phyloP scores from a whole-genome alignment of 805 yeast species.

The Starmerella ratchasimensis region DNA sequence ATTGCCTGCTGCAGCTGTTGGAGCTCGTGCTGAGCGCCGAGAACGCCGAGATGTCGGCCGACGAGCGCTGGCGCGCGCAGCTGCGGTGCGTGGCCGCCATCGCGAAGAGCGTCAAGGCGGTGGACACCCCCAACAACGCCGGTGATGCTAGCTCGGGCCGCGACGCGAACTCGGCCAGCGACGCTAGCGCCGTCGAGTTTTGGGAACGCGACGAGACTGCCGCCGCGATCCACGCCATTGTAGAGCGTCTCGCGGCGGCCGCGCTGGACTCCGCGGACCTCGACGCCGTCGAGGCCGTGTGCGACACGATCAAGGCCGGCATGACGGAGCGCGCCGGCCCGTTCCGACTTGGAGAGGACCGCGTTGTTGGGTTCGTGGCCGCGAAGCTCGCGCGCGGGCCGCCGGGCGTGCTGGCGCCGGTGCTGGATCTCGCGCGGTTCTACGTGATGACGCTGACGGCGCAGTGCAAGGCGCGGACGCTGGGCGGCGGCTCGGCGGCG shows the following conservation, averaged over 20 bases:
- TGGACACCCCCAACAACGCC: not conserved
- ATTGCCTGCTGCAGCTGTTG: conserved; percentile 18
- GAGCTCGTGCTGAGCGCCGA: conserved; percentile 6
- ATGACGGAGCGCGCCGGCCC: conserved; percentile 43
- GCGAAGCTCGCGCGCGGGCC: conserved; percentile 25
- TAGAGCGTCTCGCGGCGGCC: conserved; percentile 31
- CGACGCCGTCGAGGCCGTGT: conserved; percentile 46
- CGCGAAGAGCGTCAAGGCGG: conserved; percentile 50
- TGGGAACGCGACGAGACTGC: conserved; percentile 23
- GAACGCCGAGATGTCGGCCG: conserved; percentile 14
- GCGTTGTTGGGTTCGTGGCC: conserved; percentile 32
- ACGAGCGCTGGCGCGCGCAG: conserved; percentile 37
- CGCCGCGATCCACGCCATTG: conserved; percentile 28
- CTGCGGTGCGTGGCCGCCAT: conserved; percentile 52
- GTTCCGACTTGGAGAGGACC: conserved; percentile 37
- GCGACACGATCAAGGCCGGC: conserved; percentile 50
- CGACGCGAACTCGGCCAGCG: not conserved
- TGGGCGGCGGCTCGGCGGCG: not conserved
- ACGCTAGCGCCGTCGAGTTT: conserved; percentile 22
- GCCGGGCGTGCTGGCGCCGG: conserved; percentile 14
- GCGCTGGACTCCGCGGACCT: conserved; percentile 34
- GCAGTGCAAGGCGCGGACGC: not conserved
- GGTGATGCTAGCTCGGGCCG: not conserved
- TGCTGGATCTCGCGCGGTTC: conserved; percentile 24
- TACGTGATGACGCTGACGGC: conserved; percentile 18